Evolutionary conservation across 2,329 filamentous ascomycete species (phyloP).

Genomic region (Grosmannia serpens): DNA sequence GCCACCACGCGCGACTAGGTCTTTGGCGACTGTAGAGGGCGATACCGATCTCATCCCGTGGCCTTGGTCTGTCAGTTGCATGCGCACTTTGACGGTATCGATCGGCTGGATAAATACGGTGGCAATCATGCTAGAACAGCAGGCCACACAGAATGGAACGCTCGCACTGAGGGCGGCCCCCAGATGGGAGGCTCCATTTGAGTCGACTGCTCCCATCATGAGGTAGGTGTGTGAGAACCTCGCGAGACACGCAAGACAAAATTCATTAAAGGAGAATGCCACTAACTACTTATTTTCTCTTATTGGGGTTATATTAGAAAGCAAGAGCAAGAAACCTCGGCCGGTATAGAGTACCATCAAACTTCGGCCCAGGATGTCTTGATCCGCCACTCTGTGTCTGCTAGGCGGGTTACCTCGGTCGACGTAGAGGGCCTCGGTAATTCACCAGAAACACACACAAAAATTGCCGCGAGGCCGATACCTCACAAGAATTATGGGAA

Average conservation of each 20-base stretch:
- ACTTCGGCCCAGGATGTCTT: not conserved
- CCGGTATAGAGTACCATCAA: not conserved
- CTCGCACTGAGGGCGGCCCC: constrained; percentile 65
- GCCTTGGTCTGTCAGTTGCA: constrained; percentile 86
- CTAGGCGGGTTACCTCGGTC: not conserved
- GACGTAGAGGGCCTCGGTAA: not conserved
- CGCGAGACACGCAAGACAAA: not conserved
- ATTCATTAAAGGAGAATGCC: not conserved
- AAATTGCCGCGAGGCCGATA: not conserved
- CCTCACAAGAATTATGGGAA: not conserved
- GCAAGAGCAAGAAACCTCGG: not conserved
- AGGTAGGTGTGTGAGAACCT: not conserved
- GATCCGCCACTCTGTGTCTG: not conserved
- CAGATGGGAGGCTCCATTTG: constrained; percentile 49
- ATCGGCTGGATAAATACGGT: constrained; percentile 86
- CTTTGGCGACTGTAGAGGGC: constrained; percentile 64
- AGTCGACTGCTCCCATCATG: not conserved
- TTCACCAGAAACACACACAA: not conserved
- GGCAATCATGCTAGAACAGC: constrained; percentile 83
- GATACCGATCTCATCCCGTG: constrained; percentile 37
- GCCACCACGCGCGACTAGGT: constrained; percentile 78
- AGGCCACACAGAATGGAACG: constrained; percentile 86
- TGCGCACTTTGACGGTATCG: constrained; percentile 97
- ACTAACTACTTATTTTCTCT: not conserved
- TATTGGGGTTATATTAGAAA: no score